Percentiles rank a stretch among this genome's conserved stretches.
phyloP scores from a whole-genome alignment of 1,139 yeast species.

The Suhomyces terraborum region DNA sequence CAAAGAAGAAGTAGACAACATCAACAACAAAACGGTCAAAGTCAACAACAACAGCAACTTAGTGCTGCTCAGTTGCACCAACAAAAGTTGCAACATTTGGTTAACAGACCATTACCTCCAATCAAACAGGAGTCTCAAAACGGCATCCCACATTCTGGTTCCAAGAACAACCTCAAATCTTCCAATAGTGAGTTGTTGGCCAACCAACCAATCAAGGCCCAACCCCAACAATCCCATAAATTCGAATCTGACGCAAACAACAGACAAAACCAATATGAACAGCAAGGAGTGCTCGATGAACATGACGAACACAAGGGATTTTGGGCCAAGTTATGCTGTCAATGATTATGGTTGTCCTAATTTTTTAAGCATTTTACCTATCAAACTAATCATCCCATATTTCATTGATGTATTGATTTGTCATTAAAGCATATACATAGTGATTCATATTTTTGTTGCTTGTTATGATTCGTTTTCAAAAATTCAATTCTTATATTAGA shows the following conservation, averaged over 20 bases:
- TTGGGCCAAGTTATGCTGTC: conserved; percentile 51
- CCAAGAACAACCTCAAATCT: conserved; percentile 18
- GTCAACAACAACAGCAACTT: conserved; percentile 35
- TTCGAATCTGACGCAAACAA: conserved; percentile 22
- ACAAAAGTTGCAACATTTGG: conserved; percentile 54
- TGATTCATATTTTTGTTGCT: conserved; percentile 9
- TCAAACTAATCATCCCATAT: conserved; percentile 5
- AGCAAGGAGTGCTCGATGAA: conserved; percentile 38
- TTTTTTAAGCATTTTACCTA: conserved; percentile 1
- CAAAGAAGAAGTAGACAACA: conserved; percentile 47
- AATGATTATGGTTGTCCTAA: conserved; percentile 20
- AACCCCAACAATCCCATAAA: conserved; percentile 21
- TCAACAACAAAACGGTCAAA: conserved; percentile 29
- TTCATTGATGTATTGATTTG: conserved; percentile 8
- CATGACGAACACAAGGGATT: conserved; percentile 44
- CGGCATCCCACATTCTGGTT: conserved; percentile 18
- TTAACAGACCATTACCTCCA: conserved; percentile 53
- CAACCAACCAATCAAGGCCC: conserved; percentile 19
- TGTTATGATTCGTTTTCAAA: conserved; percentile 9
- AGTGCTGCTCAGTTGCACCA: conserved; percentile 50
- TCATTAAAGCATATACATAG: conserved; percentile 6
- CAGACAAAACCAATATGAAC: conserved; percentile 41
- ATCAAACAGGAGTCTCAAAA: conserved; percentile 46
- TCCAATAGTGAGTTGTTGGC: conserved; percentile 17
- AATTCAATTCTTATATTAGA: conserved; percentile 12